These are phyloP conservation scores for Pseudogymnoascus pannorum DNA, from an alignment of 2,329 filamentous ascomycete genomes.

Conservation along the genomic window DNA sequence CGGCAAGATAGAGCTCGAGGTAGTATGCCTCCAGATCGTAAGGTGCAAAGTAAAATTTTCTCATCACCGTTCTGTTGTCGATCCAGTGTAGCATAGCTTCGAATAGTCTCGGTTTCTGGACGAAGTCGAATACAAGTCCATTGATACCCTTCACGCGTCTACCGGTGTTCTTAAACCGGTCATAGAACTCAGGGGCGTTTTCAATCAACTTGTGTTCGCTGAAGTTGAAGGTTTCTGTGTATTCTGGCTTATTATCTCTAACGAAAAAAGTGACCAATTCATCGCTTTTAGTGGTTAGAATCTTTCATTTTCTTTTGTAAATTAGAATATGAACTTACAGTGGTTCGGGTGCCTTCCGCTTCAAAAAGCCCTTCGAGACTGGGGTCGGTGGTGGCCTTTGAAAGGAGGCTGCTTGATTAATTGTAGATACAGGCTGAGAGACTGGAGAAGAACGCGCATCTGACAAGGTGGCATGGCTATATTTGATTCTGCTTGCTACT, in stretches of 20 bases:
- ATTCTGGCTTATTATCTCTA: background rate
- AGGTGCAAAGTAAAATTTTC: background rate
- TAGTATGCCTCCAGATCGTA: background rate
- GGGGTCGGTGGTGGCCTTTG: background rate
- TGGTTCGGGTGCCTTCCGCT: background rate
- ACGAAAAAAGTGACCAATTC: background rate
- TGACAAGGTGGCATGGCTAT: background rate
- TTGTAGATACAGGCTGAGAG: background rate
- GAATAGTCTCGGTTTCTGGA: background rate
- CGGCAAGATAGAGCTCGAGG: background rate
- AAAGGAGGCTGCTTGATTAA: background rate
- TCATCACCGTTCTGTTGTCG: background rate
- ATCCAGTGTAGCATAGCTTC: background rate
- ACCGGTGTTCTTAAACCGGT: background rate
- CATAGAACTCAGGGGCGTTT: background rate
- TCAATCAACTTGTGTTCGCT: background rate
- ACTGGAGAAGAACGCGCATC: background rate
- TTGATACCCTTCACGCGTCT: background rate
- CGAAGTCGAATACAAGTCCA: background rate
- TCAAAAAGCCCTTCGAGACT: background rate
- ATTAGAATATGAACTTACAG: background rate
- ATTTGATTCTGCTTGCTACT: background rate
- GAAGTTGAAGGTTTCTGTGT: background rate
- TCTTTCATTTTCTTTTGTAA: background rate
- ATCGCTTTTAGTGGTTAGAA: background rate